These are phyloP conservation scores for Camellia sinensis DNA, from an alignment of 148 eudicot genomes.

Conservation along the genomic window DNA sequence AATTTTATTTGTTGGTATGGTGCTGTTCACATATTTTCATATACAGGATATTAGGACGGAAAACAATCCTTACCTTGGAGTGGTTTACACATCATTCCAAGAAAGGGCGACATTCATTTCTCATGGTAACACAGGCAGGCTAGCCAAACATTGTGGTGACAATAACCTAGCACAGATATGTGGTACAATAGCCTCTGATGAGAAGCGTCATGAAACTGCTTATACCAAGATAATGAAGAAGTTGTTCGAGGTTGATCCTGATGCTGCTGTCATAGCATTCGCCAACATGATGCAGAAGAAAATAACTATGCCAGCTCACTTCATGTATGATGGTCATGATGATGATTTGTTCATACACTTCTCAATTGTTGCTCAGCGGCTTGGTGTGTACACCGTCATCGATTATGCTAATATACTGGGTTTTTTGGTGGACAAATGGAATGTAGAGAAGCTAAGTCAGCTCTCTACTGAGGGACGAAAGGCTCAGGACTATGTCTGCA, in stretches of 20 bases:
- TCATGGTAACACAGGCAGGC: constrained; percentile 40
- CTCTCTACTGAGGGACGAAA: constrained; percentile 28
- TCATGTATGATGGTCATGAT: constrained; percentile 36
- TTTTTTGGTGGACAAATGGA: constrained; percentile 25
- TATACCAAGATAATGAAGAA: constrained; percentile 36
- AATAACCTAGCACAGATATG: constrained; percentile 34
- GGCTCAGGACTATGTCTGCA: constrained; percentile 30
- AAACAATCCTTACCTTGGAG: constrained; percentile 30
- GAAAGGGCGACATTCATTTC: constrained; percentile 39
- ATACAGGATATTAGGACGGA: constrained; percentile 31
- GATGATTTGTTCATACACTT: constrained; percentile 29
- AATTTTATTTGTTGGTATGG: no score
- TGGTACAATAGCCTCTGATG: constrained; percentile 39
- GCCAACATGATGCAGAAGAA: constrained; percentile 43
- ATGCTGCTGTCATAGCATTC: constrained; percentile 25
- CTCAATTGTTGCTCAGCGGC: constrained; percentile 29
- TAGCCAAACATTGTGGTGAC: constrained; percentile 36
- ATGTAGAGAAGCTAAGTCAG: constrained; percentile 28
- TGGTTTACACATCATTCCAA: constrained; percentile 40
- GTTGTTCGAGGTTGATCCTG: constrained; percentile 37
- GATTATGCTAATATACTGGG: constrained; percentile 35
- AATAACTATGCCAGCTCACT: constrained; percentile 39
- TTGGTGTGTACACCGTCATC: constrained; percentile 30
- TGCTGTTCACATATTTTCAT: not conserved
- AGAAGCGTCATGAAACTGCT: constrained; percentile 38